Base-by-base conservation (phyloP, 1,284 basidiomycete genomes). In the Puccinia coronata region DNA sequence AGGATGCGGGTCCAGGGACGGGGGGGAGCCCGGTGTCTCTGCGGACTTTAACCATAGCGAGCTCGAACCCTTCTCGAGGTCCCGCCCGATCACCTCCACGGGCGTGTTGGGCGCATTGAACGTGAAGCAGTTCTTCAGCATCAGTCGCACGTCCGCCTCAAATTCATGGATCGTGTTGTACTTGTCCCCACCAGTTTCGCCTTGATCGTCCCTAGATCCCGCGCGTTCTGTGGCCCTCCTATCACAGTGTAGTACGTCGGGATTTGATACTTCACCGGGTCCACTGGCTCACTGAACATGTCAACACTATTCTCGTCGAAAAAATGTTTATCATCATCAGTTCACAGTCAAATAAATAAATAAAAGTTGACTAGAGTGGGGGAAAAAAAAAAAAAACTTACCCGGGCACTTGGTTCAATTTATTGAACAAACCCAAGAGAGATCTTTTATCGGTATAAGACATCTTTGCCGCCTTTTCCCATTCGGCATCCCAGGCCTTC, bases 171-270 rank as follows among this genome's bases (percentile, higher is more conserved):
- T 87, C 0, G 90, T 89, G 53, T 92, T 92, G 86, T 95, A 96
- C 86, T 91, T 92, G 88, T 95, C 93, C 41, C 87, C 80, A 96
- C 92, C 81, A 98, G 88, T 85, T 93, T 95, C 83, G 89, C 88
- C 83, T 92, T 91, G 85, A 99, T 96, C 55, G 92, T 91, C 77
- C 89, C 88, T 78, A 99, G 88, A 87, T 98, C 96, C 53, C 96
- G 90, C 1, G 95, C 94, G 83, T 96, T 91, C 84, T 93, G 92
- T 82, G 88, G 89, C 12, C 78, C 78, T 8, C 92, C 91, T 84
- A 97, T 92, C 80, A 95, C 87, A 61, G 93, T 90, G 85, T 91
- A 91, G 85, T 96, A 96, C 20, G 90, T 91, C 4, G 94, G 94
- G 71, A 96, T 93, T 20, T 90, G 90, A 36, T 94, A 87, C 1